These are phyloP conservation scores for Dendrostoma leiphaemia DNA, from an alignment of 2,329 filamentous ascomycete species.

Conservation along the genomic window DNA sequence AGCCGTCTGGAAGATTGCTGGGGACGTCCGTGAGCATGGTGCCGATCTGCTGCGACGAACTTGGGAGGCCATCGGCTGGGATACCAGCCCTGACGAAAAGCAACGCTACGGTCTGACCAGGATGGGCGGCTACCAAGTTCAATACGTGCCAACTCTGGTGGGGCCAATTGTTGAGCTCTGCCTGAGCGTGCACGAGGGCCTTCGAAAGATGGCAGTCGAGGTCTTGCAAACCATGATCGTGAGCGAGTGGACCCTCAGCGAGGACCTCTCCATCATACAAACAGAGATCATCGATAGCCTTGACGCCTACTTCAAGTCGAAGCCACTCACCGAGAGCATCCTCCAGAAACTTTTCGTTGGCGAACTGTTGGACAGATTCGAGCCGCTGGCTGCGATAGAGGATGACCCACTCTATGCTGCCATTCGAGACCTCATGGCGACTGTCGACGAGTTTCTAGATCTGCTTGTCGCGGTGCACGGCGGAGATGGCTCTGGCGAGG, in stretches of 20 bases:
- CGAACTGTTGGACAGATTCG: constrained; percentile 80
- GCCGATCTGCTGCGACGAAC: constrained; percentile 80
- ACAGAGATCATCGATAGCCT: constrained; percentile 96
- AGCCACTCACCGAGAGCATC: constrained; percentile 82
- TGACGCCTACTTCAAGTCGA: constrained; percentile 85
- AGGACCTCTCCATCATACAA: constrained; percentile 87
- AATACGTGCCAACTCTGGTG: constrained; percentile 92
- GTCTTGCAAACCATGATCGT: constrained; percentile 97
- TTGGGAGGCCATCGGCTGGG: constrained; percentile 98
- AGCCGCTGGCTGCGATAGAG: constrained; percentile 61
- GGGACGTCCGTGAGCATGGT: constrained; percentile 89
- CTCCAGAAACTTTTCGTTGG: constrained; percentile 89
- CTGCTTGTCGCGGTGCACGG: constrained; percentile 87
- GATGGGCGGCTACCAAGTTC: constrained; percentile 96
- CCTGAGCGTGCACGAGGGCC: constrained; percentile 88
- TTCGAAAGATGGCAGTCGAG: constrained; percentile 86
- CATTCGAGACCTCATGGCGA: constrained; percentile 75
- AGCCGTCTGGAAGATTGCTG: constrained; percentile 98
- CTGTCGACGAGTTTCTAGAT: constrained; percentile 86
- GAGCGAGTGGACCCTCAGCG: constrained; percentile 94
- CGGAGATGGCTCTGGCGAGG: constrained; percentile 69
- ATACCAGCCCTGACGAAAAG: constrained; percentile 77
- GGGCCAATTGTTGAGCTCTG: constrained; percentile 91
- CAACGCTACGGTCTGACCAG: constrained; percentile 74
- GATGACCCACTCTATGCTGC: constrained; percentile 75